Evolutionary conservation across 2,329 filamentous ascomycete genomes (phyloP).

Genomic region (Ascochyta rabiei): DNA sequence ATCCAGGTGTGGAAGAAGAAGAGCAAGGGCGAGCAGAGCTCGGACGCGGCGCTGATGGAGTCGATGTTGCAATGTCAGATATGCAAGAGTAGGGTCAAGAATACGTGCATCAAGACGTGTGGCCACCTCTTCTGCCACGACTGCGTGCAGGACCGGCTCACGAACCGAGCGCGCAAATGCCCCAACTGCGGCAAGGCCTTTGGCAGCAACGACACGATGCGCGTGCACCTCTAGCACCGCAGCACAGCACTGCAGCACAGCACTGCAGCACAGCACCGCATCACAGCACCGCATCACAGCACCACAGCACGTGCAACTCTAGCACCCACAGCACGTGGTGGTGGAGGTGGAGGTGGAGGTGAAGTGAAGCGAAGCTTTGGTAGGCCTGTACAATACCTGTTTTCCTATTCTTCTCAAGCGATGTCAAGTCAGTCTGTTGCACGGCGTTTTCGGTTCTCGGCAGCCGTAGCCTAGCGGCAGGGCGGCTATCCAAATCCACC

Average conservation of each 20-base stretch:
- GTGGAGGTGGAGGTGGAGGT: too few species aligned
- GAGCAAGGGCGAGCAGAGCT: slow-evolving; percentile 77
- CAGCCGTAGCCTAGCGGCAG: too few species aligned
- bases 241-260: neutral
- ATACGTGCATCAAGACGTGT: slow-evolving; percentile 90
- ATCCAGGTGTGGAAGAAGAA: slow-evolving; percentile 86
- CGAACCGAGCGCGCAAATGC: slow-evolving; percentile 91
- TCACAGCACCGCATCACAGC: too few species aligned
- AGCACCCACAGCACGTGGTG: too few species aligned
- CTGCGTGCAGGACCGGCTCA: slow-evolving; percentile 88
- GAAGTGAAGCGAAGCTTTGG: too few species aligned
- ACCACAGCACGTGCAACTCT: too few species aligned
- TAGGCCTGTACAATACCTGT: too few species aligned
- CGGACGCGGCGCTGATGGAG: slow-evolving; percentile 83
- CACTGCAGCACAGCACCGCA: too few species aligned
- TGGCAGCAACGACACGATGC: slow-evolving; percentile 88
- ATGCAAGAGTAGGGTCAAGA: slow-evolving; percentile 91
- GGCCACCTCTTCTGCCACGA: slow-evolving; percentile 92
- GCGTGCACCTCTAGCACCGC: slow-evolving; percentile 43
- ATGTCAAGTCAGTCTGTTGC: too few species aligned
- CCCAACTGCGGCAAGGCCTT: slow-evolving; percentile 93
- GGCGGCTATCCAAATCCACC: too few species aligned
- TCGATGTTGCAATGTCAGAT: slow-evolving; percentile 84
- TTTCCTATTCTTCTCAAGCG: too few species aligned
- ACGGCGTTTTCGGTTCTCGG: too few species aligned